Evolutionary conservation across 75 land plant species (phyloP), one percentile per base, ranked within the genome.

Genomic region (Larix kaempferi): DNA sequence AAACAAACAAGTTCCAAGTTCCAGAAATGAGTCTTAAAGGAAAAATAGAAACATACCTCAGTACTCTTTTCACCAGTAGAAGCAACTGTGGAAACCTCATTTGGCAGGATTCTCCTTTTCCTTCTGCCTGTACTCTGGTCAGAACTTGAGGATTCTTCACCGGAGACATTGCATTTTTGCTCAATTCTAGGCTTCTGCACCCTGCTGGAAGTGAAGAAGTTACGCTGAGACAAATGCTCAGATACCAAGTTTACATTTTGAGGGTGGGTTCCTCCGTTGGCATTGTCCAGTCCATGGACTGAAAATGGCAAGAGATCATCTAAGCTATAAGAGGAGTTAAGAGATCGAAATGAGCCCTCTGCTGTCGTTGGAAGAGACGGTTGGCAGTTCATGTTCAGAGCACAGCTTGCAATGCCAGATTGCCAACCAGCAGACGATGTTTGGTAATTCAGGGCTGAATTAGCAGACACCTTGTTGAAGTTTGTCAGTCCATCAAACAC

Each of bases 121-220:
- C 82, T 87, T 16, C 77, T 77, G 75, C 6, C 77, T 22, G 74
- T 73, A 64, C 71, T 80, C 79, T 85, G 86, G 21, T 88, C 89
- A 39, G 87, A 84, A 3, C 83, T 79, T 4, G 93, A 88, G 22
- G 91, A 86, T 37, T 74, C 90, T 54, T 91, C 90, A 33, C 75
- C 74, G 10, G 82, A 82, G 77, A 83, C 81, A 78, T 86, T 88
- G 56, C 78, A 73, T 59, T 86, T 82, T 37, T 80, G 75, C 57
- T 87, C 89, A 41, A 49, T 49, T 49, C 10, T 1, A 49, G 52
- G 52, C 52, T 49, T 8, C 11, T 49, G 52, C 52, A 8, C 52
- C 52, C 22, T 41, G 52, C 2, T 19, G 52, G 72, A n/a, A 21
- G 14, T 69, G 49, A 39, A 39, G 73, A 69, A 69, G 7, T 69